These are phyloP conservation scores for Austroboletus olivaceoglutinosus DNA, from an alignment of 1,284 basidiomycete genomes.

Conservation along the genomic window DNA sequence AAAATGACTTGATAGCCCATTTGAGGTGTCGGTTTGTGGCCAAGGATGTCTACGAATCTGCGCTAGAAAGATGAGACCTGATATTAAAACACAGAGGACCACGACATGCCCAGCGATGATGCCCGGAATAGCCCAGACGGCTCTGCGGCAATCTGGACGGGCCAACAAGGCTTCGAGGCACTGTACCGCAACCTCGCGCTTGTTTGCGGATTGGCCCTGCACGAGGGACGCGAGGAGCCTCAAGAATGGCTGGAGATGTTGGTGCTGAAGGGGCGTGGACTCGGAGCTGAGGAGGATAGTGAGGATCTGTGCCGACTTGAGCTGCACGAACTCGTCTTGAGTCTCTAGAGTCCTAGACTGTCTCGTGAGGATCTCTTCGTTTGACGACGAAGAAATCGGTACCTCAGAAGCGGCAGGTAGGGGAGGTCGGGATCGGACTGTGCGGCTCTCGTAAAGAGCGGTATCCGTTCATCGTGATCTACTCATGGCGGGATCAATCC, in stretches of 20 bases:
- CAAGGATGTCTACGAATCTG: conserved; percentile 78
- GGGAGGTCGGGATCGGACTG: conserved; percentile 77
- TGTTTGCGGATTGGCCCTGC: conserved; percentile 61
- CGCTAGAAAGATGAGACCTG: neutral
- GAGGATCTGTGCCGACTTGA: conserved; percentile 87
- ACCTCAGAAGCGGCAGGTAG: conserved; percentile 84
- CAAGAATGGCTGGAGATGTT: conserved; percentile 67
- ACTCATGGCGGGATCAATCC: neutral
- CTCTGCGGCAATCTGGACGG: conserved; percentile 72
- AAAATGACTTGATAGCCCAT: conserved; percentile 93
- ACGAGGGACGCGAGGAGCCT: conserved; percentile 63
- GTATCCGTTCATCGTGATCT: conserved; percentile 80
- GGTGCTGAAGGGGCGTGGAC: conserved; percentile 48
- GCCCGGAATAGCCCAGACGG: conserved; percentile 68
- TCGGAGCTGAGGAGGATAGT: conserved; percentile 80
- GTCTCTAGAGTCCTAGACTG: conserved; percentile 69
- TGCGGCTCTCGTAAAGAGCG: conserved; percentile 62
- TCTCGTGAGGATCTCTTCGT: conserved; percentile 1
- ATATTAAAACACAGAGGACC: accelerated
- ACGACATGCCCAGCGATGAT: conserved; percentile 60
- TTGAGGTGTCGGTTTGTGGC: conserved; percentile 78
- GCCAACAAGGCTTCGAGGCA: conserved; percentile 86
- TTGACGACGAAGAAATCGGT: neutral
- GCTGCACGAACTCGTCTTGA: conserved; percentile 90
- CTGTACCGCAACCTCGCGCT: conserved; percentile 88